Base-by-base conservation (phyloP, 177 flowering plant genomes). In the Vitis hybrid region DNA sequence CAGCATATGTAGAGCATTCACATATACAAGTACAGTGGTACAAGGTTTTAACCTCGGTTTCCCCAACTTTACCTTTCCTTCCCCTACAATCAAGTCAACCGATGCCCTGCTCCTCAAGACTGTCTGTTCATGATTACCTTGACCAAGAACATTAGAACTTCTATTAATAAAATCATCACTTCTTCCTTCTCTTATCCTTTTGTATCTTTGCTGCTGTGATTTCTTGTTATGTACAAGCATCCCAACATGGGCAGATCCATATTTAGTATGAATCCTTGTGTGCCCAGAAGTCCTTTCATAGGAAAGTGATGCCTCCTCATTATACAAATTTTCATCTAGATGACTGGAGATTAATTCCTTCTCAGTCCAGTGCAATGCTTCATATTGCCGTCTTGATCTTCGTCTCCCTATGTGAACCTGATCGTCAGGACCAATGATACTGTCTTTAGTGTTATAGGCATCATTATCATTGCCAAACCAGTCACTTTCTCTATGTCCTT, bases 61-160 rank as follows among this genome's bases (percentile, higher is more conserved):
- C 82, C 86, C 81, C 76, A 80, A 79, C 64, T 75, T 87, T 87
- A 87, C 95, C 92, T 90, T 86, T 85, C 78, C 81, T 79, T 81
- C 71, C 84, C 82, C 80, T 80, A 68, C 77, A 83, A 75, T 65
- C 76, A 81, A 68, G 79, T 82, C 83, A 77, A 75, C 77, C 50
- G 93, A 71, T 69, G 82, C 80, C 78, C 79, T 71, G 85, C 80
- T 60, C 60, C 82, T 83, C 71, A 56, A 66, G 65, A 64, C 62
- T 64, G 72, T 69, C 62, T 62, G 77, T 63, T 69, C 79, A 74
- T 67, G 78, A 71, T 72, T 74, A 69, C 70, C 67, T 60, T 68
- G 70, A 72, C 48, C 70, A 51, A 30, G 27, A 64, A 52, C 19
- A 70, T 72, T 69, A 64, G 77, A 62, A 71, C 66, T 64, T 74